These are phyloP conservation scores for Cyberlindnera subsufficiens DNA, from an alignment of 805 yeast genomes.

Conservation along the genomic window DNA sequence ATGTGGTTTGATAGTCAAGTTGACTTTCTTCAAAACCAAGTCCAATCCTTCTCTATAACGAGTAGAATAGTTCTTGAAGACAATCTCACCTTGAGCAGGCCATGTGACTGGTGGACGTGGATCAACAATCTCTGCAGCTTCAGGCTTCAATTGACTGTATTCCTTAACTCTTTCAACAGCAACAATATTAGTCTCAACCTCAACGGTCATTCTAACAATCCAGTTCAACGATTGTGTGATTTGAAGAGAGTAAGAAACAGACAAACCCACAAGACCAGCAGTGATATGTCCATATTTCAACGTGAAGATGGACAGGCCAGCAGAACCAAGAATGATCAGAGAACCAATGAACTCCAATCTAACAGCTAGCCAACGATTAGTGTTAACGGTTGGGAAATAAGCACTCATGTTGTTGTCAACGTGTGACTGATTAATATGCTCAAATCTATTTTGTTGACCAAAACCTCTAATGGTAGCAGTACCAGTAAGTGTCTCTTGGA, in stretches of 20 bases:
- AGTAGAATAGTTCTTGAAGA: slow-evolving; percentile 71
- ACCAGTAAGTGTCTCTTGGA: slow-evolving; percentile 77
- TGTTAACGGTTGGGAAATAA: slow-evolving; percentile 83
- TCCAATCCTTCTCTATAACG: slow-evolving; percentile 80
- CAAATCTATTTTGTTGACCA: slow-evolving; percentile 57
- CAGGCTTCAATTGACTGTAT: slow-evolving; percentile 72
- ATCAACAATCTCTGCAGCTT: slow-evolving; percentile 71
- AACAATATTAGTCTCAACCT: slow-evolving; percentile 95
- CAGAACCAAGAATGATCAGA: slow-evolving; percentile 77
- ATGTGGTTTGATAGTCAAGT: slow-evolving; percentile 54
- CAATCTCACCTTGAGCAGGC: slow-evolving; percentile 69
- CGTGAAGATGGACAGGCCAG: slow-evolving; percentile 62
- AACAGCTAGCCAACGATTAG: slow-evolving; percentile 97
- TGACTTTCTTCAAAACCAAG: slow-evolving; percentile 65
- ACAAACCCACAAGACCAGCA: slow-evolving; percentile 91
- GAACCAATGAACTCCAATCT: slow-evolving; percentile 91
- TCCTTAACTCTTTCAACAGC: slow-evolving; percentile 93
- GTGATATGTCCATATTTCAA: slow-evolving; percentile 64
- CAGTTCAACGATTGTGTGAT: slow-evolving; percentile 91
- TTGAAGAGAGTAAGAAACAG: slow-evolving; percentile 89
- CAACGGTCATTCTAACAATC: slow-evolving; percentile 99
- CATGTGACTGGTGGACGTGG: slow-evolving; percentile 65
- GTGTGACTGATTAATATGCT: slow-evolving; percentile 56
- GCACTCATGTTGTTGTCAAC: slow-evolving; percentile 89
- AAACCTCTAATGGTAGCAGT: slow-evolving; percentile 73